Conservation (phyloP, 371 early-diverging fungal genomes). For the Mucor piriformis region DNA sequence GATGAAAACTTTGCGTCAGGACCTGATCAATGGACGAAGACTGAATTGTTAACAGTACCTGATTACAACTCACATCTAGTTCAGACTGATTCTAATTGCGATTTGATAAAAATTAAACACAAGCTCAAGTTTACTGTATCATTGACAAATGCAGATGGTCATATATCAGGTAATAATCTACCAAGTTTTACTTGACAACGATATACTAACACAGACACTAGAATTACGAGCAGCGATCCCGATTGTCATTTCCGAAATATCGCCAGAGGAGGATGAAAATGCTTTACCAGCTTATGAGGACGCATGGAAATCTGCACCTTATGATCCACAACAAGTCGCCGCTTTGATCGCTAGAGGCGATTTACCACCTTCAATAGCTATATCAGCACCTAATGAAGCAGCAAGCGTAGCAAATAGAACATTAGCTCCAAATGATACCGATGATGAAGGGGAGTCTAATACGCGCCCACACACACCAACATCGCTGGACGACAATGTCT, state of each 20-base stretch:
- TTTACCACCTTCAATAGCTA: slow-evolving; percentile 41
- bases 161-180: slow-evolving; percentile 44
- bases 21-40: slow-evolving; percentile 31
- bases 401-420: slow-evolving; percentile 82
- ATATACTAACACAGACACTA: slow-evolving; percentile 21
- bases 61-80: slow-evolving; percentile 27
- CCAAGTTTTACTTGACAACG: not conserved
- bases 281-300: slow-evolving; percentile 52
- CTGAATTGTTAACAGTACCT: slow-evolving; percentile 33
- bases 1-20: slow-evolving; percentile 35
- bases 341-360: slow-evolving; percentile 36
- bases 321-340: slow-evolving; percentile 37
- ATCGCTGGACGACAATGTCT: slow-evolving; percentile 55
- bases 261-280: slow-evolving; percentile 44
- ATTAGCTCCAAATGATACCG: slow-evolving; percentile 67
- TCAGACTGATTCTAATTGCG: slow-evolving; percentile 34
- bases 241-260: slow-evolving; percentile 37
- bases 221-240: slow-evolving; percentile 52
- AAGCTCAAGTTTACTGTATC: slow-evolving; percentile 49
- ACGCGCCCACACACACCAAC: slow-evolving; percentile 74
- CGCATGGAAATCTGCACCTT: slow-evolving; percentile 52
- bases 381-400: slow-evolving; percentile 81
- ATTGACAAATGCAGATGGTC: slow-evolving; percentile 50
- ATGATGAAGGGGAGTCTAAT: slow-evolving; percentile 56
- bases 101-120: slow-evolving; percentile 47